Evolutionary conservation across 2,329 filamentous ascomycete species (phyloP).

Genomic region (Sclerotinia sclerotiorum): DNA sequence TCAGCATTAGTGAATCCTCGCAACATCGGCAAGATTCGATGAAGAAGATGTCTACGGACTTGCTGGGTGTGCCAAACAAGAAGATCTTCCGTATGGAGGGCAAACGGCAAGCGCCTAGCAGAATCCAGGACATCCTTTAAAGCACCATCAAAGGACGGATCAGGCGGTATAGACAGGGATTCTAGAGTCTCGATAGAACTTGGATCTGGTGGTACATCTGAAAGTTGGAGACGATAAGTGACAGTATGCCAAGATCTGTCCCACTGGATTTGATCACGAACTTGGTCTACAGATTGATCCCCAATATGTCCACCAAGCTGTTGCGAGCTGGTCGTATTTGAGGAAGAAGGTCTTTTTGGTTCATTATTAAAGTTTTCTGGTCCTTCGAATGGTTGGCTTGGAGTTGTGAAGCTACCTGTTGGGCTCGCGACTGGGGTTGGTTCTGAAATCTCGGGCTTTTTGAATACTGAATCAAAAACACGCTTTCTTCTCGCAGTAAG

Average conservation of each 20-base stretch:
- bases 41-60: slow-evolving; percentile 59
- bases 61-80: slow-evolving; percentile 61
- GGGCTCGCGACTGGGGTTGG: slow-evolving; percentile 38
- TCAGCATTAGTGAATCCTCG: slow-evolving; percentile 44
- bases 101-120: slow-evolving; percentile 47
- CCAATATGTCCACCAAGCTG: neutral
- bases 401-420: slow-evolving; percentile 30
- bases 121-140: slow-evolving; percentile 56
- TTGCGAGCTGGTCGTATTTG: slow-evolving; percentile 5
- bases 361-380: slow-evolving; percentile 21
- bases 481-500: slow-evolving; percentile 32
- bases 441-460: slow-evolving; percentile 33
- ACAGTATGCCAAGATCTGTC: slow-evolving; percentile 63
- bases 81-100: slow-evolving; percentile 55
- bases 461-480: slow-evolving; percentile 41
- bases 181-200: slow-evolving; percentile 28
- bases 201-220: slow-evolving; percentile 52
- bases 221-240: slow-evolving; percentile 57
- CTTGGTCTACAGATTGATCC: slow-evolving; percentile 25
- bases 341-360: slow-evolving; percentile 3
- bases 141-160: slow-evolving; percentile 49
- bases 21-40: slow-evolving; percentile 58
- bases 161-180: slow-evolving; percentile 36
- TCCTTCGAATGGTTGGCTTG: slow-evolving; percentile 35
- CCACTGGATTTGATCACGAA: slow-evolving; percentile 52